These are phyloP conservation scores for Poa annua DNA, from an alignment of 176 grass and related monocot species.

Conservation along the genomic window DNA sequence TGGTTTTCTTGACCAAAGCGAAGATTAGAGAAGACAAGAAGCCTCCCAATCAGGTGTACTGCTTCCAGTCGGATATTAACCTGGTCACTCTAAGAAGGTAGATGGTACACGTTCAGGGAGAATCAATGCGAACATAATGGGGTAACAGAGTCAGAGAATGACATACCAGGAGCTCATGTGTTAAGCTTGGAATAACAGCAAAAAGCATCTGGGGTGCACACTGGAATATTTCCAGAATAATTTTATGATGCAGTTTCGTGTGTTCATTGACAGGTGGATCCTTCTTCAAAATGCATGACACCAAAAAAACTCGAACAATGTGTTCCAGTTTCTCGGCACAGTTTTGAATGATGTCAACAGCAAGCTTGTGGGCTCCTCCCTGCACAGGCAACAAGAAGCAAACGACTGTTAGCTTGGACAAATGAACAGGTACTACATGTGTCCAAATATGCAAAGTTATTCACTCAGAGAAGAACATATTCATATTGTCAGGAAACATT, in stretches of 20 bases:
- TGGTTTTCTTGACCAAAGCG: constrained; percentile 75
- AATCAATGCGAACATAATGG: constrained; percentile 32
- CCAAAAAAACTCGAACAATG: constrained; percentile 61
- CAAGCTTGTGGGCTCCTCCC: constrained; percentile 74
- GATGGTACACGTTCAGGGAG: constrained; percentile 36
- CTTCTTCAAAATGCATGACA: constrained; percentile 64
- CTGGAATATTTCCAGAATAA: constrained; percentile 92
- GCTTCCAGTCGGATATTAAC: constrained; percentile 70
- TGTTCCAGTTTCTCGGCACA: constrained; percentile 74
- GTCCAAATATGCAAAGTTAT: constrained; percentile 16
- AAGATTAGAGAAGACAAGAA: constrained; percentile 86
- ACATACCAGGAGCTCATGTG: constrained; percentile 80
- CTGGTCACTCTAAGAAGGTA: constrained; percentile 66
- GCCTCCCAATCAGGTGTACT: constrained; percentile 76
- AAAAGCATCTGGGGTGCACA: constrained; percentile 77
- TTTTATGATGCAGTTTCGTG: constrained; percentile 63
- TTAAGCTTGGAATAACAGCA: constrained; percentile 81
- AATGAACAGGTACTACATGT: constrained; percentile 30
- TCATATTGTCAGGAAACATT: constrained; percentile 27
- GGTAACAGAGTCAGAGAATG: constrained; percentile 41
- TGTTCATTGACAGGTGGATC: constrained; percentile 53
- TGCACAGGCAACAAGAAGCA: constrained; percentile 53
- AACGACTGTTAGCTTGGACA: constrained; percentile 39
- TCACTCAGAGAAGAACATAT: constrained; percentile 31
- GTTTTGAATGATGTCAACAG: constrained; percentile 64